These are phyloP conservation scores for Rhizoctonia solani DNA, from an alignment of 1,284 basidiomycete genomes.

Conservation along the genomic window DNA sequence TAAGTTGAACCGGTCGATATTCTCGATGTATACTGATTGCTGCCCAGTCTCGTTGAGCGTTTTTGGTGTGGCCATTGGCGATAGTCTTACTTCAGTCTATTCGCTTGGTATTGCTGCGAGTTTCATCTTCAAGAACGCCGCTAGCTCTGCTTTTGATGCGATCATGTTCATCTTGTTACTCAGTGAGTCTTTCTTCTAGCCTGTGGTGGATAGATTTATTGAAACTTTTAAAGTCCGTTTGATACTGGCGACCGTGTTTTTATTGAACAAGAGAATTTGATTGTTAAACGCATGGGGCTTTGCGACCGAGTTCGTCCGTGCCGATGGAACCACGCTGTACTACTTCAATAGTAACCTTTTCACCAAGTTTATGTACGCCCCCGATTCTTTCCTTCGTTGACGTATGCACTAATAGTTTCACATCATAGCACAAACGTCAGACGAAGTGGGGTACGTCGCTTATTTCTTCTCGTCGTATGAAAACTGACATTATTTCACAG, in stretches of 20 bases:
- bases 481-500: conserved; percentile 50
- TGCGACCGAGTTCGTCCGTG: conserved; percentile 46
- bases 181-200: conserved; percentile 55
- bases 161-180: conserved; percentile 77
- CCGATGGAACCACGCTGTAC: conserved; percentile 61
- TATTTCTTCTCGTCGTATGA: background rate
- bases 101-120: conserved; percentile 64
- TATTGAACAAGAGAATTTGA: conserved; percentile 69
- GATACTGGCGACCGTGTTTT: conserved; percentile 78
- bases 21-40: background rate
- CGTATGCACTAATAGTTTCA: background rate
- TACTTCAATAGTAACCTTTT: conserved; percentile 77
- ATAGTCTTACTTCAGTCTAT: conserved; percentile 39
- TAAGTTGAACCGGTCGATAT: conserved; percentile 22
- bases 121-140: conserved; percentile 75
- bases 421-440: conserved; percentile 63
- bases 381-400: background rate
- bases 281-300: conserved; percentile 78
- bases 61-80: conserved; percentile 65
- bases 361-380: conserved; percentile 71
- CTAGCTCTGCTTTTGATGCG: conserved; percentile 70
- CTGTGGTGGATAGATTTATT: conserved; percentile 37
- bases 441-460: conserved; percentile 59
- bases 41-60: conserved; percentile 60
- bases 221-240: conserved; percentile 57